A percentile compares a stretch with the other conserved stretches of the same genome.
Conservation (phyloP, 1,284 basidiomycete species). For the Prillingera fragicola region DNA sequence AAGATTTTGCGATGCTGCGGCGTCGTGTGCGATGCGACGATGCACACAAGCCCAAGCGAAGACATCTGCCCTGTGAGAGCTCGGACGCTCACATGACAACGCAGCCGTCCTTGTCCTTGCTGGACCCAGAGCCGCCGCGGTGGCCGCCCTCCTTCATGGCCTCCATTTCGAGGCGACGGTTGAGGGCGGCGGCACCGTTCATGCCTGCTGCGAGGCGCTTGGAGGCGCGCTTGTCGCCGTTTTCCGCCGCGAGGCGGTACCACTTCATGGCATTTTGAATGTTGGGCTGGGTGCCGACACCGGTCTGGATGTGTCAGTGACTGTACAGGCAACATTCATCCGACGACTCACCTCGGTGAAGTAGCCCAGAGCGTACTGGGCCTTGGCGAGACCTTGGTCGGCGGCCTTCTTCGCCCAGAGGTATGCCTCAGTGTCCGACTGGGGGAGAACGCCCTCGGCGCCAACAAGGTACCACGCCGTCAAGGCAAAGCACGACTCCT, state of each 20-base stretch:
- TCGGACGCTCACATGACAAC: slow-evolving; percentile 73
- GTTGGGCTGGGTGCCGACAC: slow-evolving; percentile 70
- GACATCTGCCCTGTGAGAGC: too few relatives aligned
- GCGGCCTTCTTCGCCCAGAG: slow-evolving; percentile 89
- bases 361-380: slow-evolving; percentile 96
- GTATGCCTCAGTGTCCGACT: slow-evolving; percentile 96
- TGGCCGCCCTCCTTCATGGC: slow-evolving; percentile 37
- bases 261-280: slow-evolving; percentile 66
- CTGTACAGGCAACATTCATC: neutral
- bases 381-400: slow-evolving; percentile 81
- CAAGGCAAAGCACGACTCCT: slow-evolving; percentile 94
- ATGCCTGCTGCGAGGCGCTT: slow-evolving; percentile 60
- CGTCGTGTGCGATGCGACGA: too few relatives aligned
- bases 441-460: slow-evolving; percentile 91
- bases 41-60: too few relatives aligned
- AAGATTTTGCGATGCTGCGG: too few relatives aligned
- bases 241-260: slow-evolving; percentile 87
- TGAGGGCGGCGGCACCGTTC: slow-evolving; percentile 40
- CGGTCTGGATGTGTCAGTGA: slow-evolving; percentile 54
- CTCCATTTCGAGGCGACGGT: slow-evolving; percentile 40
- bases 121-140: slow-evolving; percentile 21
- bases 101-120: slow-evolving; percentile 61
- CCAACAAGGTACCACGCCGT: slow-evolving; percentile 99
- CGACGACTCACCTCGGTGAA: slow-evolving; percentile 65
- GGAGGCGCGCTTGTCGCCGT: slow-evolving; percentile 86